These are phyloP conservation scores for Acorus gramineus DNA, from an alignment of 106 monocot genomes.

Conservation along the genomic window DNA sequence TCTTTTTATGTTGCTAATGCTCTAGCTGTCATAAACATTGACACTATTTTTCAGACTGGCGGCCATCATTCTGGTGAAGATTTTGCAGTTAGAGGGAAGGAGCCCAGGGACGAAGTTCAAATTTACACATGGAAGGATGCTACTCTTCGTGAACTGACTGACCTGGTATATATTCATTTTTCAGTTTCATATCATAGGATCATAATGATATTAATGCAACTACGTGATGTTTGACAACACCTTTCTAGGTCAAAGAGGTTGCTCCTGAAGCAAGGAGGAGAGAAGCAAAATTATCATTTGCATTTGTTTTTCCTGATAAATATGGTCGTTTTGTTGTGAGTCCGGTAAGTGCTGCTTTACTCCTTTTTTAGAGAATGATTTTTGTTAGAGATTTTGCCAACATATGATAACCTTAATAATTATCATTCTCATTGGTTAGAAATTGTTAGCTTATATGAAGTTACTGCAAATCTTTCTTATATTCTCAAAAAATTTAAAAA, in stretches of 20 bases:
- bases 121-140: slow-evolving; percentile 99
- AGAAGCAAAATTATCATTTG: slow-evolving; percentile 89
- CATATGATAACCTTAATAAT: background rate
- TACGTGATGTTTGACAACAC: background rate
- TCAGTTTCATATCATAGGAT: too few species aligned
- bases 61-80: slow-evolving; percentile 78
- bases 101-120: slow-evolving; percentile 97
- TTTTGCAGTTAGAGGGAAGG: slow-evolving; percentile 89
- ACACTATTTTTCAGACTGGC: slow-evolving; percentile 29
- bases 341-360: slow-evolving; percentile 34
- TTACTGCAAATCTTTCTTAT: too few species aligned
- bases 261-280: slow-evolving; percentile 82
- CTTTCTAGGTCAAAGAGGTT: slow-evolving; percentile 89
- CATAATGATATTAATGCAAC: too few species aligned
- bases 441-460: too few species aligned
- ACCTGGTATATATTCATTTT: slow-evolving; percentile 36
- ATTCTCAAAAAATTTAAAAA: too few species aligned
- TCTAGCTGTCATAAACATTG: too few species aligned
- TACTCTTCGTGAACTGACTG: slow-evolving; percentile 89
- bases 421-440: background rate
- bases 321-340: slow-evolving; percentile 74
- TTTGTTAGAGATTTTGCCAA: background rate
- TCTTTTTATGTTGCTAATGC: too few species aligned
- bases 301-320: slow-evolving; percentile 97
- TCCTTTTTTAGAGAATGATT: background rate